Conservation (phyloP, 1,284 basidiomycete species). For the Sphagnurus paluster region DNA sequence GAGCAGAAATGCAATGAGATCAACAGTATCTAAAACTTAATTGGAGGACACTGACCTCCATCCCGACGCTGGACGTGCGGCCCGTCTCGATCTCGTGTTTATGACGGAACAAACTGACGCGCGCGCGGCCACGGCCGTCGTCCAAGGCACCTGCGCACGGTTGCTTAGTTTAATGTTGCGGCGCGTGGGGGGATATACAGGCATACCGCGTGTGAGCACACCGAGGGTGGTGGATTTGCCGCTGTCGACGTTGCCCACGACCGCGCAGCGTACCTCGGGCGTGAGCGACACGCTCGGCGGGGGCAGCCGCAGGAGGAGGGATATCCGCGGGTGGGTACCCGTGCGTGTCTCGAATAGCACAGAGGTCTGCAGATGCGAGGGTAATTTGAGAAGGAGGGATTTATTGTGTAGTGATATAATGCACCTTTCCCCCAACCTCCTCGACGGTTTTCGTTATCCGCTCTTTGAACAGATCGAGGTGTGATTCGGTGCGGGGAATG, state of each 20-base stretch:
- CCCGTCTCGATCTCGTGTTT: slow-evolving; percentile 98
- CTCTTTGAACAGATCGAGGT: slow-evolving; percentile 48
- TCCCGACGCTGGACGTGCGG: slow-evolving; percentile 91
- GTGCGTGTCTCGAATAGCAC: slow-evolving; percentile 49
- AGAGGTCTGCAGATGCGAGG: slow-evolving; percentile 44
- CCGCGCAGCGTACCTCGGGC: slow-evolving; percentile 91
- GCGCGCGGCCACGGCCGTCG: slow-evolving; percentile 92
- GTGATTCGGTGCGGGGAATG: slow-evolving; percentile 43
- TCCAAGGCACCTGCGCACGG: slow-evolving; percentile 89
- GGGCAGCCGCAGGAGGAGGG: slow-evolving; percentile 68
- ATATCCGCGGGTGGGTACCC: slow-evolving; percentile 48
- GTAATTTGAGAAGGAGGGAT: no score
- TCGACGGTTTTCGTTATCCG: slow-evolving; percentile 53
- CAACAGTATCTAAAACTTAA: neutral
- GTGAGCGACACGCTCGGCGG: slow-evolving; percentile 70
- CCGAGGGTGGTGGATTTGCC: slow-evolving; percentile 96
- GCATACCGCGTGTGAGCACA: slow-evolving; percentile 72
- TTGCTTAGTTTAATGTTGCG: no score
- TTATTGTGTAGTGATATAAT: no score
- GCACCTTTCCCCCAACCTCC: slow-evolving; percentile 75
- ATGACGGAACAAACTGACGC: slow-evolving; percentile 92
- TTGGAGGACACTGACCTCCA: slow-evolving; percentile 67
- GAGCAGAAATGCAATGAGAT: neutral
- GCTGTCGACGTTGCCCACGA: slow-evolving; percentile 93
- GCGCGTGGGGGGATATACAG: slow-evolving; percentile 1